Conservation (phyloP, 495 filamentous ascomycete genomes). For the Apiosordaria backusii region DNA sequence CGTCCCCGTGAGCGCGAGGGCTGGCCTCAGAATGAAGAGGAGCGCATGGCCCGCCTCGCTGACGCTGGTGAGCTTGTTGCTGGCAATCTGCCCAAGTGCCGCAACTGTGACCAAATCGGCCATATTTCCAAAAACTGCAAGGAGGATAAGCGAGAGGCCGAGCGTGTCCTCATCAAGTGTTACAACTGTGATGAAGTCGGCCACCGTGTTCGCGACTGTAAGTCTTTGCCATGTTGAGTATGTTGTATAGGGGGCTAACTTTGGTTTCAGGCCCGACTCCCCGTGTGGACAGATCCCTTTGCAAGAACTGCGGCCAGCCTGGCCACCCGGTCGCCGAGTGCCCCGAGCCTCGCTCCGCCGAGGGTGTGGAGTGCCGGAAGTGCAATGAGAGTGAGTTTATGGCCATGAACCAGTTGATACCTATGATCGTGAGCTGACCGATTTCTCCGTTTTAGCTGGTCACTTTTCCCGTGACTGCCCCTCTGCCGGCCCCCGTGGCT, state of each 20-base stretch:
- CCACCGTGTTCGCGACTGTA: conserved; percentile 70
- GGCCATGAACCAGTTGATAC: not conserved
- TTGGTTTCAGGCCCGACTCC: conserved; percentile 41
- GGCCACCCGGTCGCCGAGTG: conserved; percentile 45
- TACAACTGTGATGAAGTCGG: conserved; percentile 67
- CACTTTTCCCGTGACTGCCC: conserved; percentile 86
- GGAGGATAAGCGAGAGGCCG: conserved; percentile 53
- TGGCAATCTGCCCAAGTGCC: conserved; percentile 63
- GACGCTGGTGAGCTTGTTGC: conserved; percentile 70
- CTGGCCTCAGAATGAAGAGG: conserved; percentile 63
- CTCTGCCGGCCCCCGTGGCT: conserved; percentile 51
- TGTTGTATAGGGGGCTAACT: conserved; percentile 28
- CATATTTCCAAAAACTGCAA: conserved; percentile 65
- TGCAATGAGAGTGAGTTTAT: conserved; percentile 61
- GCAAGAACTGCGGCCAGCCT: conserved; percentile 71
- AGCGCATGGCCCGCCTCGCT: conserved; percentile 69
- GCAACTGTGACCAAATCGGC: conserved; percentile 70
- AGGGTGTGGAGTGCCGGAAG: conserved; percentile 73
- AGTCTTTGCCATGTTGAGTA: conserved; percentile 24
- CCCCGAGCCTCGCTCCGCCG: conserved; percentile 64
- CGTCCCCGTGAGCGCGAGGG: conserved; percentile 56
- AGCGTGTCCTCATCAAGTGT: conserved; percentile 59
- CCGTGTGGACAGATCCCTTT: conserved; percentile 59
- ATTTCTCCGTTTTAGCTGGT: conserved; percentile 52
- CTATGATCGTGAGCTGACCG: conserved; percentile 19